Evolutionary conservation across 495 filamentous ascomycete genomes (phyloP).

Genomic region (Talaromyces thailandensis): DNA sequence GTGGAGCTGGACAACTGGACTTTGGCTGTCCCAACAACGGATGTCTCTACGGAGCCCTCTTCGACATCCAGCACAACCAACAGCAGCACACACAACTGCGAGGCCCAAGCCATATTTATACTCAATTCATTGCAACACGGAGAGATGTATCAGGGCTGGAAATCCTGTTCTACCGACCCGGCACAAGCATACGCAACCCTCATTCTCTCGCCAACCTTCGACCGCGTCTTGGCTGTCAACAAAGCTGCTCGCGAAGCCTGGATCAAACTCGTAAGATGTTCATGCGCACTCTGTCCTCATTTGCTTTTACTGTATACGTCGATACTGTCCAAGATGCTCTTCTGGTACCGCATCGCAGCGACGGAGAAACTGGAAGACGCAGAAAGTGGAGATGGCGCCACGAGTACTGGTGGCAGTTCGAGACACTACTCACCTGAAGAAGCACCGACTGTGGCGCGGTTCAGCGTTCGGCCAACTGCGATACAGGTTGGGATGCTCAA

Average conservation of each 20-base stretch:
- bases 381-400: not conserved
- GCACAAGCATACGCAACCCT: not conserved
- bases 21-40: not conserved
- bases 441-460: not conserved
- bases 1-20: not conserved
- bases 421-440: not conserved
- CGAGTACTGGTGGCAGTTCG: not conserved
- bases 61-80: not conserved
- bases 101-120: not conserved
- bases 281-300: conserved; percentile 1
- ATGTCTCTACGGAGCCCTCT: not conserved
- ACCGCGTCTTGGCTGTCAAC: not conserved
- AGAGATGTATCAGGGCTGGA: not conserved
- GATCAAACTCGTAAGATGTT: not conserved
- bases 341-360: conserved; percentile 4
- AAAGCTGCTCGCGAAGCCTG: not conserved
- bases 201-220: not conserved
- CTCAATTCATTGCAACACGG: conserved; percentile 2
- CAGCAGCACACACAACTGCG: conserved; percentile 3
- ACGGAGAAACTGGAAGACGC: not conserved
- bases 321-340: not conserved
- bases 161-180: not conserved
- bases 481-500: not conserved
- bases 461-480: not conserved
- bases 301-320: not conserved